A percentile compares a stretch with the other conserved stretches of the same genome.
phyloP scores from a whole-genome alignment of 805 yeast genomes.

The Nakazawaea siamensis region DNA sequence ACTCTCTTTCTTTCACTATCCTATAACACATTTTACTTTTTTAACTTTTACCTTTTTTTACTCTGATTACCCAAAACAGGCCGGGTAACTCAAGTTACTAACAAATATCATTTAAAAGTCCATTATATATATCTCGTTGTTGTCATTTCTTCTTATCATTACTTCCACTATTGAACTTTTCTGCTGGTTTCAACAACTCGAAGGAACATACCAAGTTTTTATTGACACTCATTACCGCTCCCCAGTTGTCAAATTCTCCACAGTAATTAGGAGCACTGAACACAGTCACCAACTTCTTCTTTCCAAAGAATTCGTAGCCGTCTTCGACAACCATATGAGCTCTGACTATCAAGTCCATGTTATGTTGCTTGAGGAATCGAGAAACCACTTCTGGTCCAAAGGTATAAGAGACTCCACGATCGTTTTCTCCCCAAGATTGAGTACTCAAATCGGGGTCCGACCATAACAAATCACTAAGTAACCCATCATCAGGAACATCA shows the following conservation, averaged over 20 bases:
- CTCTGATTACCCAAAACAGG: too few species aligned
- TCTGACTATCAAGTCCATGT: constrained; percentile 69
- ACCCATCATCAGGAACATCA: constrained; percentile 75
- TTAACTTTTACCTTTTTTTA: too few species aligned
- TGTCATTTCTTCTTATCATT: too few species aligned
- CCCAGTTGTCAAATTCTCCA: constrained; percentile 75
- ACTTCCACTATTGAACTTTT: too few species aligned
- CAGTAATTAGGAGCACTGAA: constrained; percentile 82
- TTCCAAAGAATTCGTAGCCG: constrained; percentile 77
- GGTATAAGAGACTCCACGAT: constrained; percentile 75
- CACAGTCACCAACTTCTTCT: constrained; percentile 66
- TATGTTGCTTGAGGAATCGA: constrained; percentile 54
- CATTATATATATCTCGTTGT: too few species aligned
- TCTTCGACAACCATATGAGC: constrained; percentile 91
- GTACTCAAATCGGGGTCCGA: constrained; percentile 64
- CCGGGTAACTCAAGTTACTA: too few species aligned
- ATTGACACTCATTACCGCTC: constrained; percentile 71
- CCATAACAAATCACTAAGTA: constrained; percentile 74
- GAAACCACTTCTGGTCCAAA: constrained; percentile 71
- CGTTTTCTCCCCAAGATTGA: constrained; percentile 70
- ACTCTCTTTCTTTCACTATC: too few species aligned
- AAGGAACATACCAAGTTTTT: constrained; percentile 62
- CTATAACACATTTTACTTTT: too few species aligned
- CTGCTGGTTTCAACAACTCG: constrained; percentile 63
- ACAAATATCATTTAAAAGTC: too few species aligned